phyloP scores from a whole-genome alignment of 1,139 yeast species.

The Candida albicans region DNA sequence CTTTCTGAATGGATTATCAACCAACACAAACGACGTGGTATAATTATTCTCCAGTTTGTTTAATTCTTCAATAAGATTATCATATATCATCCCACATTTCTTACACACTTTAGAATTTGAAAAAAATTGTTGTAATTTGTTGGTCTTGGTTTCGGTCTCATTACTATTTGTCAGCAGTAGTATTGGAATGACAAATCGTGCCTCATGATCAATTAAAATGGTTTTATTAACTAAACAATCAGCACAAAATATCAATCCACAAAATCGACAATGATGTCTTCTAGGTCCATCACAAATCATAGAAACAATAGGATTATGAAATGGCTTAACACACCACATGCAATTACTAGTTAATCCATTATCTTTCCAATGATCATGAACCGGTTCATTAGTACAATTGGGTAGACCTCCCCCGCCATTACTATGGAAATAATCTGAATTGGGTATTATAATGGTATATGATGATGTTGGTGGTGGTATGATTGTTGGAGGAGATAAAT shows the following conservation, averaged over 20 bases:
- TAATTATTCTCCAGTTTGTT: neutral
- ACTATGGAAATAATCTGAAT: too few species aligned
- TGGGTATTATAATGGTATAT: slow-evolving; percentile 6
- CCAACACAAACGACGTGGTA: slow-evolving; percentile 25
- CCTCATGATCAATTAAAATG: slow-evolving; percentile 33
- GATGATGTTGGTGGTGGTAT: slow-evolving; percentile 1
- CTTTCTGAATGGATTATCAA: slow-evolving; percentile 40
- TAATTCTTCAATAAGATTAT: slow-evolving; percentile 20
- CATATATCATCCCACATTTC: slow-evolving; percentile 37
- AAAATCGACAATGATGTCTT: slow-evolving; percentile 47
- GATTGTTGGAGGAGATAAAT: neutral
- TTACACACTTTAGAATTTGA: slow-evolving; percentile 32
- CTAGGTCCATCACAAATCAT: slow-evolving; percentile 11
- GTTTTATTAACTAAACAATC: slow-evolving; percentile 30
- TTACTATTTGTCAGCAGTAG: slow-evolving; percentile 20
- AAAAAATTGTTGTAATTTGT: neutral
- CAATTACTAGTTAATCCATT: slow-evolving; percentile 39
- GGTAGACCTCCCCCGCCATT: neutral
- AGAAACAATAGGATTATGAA: slow-evolving; percentile 28
- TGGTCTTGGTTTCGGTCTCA: too few species aligned
- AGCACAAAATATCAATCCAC: slow-evolving; percentile 41
- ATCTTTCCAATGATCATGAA: slow-evolving; percentile 46
- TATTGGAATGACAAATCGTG: slow-evolving; percentile 41
- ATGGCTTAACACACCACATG: slow-evolving; percentile 41
- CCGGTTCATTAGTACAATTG: slow-evolving; percentile 28